phyloP scores from a whole-genome alignment of 108 stramenopile species.

The Fragilaria radians region DNA sequence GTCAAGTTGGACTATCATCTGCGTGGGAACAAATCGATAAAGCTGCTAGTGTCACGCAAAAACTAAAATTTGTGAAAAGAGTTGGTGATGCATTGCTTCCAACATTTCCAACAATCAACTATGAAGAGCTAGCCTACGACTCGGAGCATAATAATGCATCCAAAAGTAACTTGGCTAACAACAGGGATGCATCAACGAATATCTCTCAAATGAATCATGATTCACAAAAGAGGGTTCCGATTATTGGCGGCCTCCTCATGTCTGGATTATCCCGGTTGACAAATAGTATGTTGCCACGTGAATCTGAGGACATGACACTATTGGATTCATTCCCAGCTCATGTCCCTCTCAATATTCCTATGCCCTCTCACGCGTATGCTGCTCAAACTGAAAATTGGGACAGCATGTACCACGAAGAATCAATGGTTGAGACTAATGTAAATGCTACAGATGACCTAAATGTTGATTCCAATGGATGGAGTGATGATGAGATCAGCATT shows the following conservation, averaged over 20 bases:
- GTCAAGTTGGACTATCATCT: slow-evolving; percentile 32
- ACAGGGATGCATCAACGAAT: background rate
- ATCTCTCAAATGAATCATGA: background rate
- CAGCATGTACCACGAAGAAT: background rate
- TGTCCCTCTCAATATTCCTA: background rate
- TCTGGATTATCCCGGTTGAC: slow-evolving; percentile 58
- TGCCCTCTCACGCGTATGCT: background rate
- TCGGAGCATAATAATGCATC: background rate
- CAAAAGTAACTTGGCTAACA: background rate
- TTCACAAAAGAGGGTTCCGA: slow-evolving; percentile 45
- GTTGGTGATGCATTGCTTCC: slow-evolving; percentile 5
- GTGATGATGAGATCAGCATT: background rate
- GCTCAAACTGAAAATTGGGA: background rate
- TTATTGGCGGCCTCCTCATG: slow-evolving; percentile 67
- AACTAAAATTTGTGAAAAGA: slow-evolving; percentile 21
- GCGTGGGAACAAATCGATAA: slow-evolving; percentile 38
- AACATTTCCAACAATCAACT: background rate
- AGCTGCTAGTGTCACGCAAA: slow-evolving; percentile 26
- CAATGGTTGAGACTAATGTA: background rate
- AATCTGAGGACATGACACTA: slow-evolving; percentile 9
- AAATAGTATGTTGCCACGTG: slow-evolving; percentile 54
- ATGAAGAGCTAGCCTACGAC: background rate
- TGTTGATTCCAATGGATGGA: background rate
- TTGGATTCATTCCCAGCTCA: background rate
- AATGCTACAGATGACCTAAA: background rate